Conservation (phyloP, 164 flowering plant species). For the Platanus orientalis region DNA sequence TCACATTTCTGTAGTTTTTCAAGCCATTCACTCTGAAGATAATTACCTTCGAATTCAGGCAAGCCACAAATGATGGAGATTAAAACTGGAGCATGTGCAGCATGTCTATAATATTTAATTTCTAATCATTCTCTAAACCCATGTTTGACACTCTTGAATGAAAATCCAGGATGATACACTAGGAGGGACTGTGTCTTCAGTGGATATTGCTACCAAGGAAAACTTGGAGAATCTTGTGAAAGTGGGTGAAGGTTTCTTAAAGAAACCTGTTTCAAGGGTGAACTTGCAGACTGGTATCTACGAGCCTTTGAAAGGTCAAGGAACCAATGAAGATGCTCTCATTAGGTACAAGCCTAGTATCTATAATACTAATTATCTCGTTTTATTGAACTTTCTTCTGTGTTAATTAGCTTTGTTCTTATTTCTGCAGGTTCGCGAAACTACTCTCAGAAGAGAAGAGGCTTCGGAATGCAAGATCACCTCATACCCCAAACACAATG, state of each 20-base stretch:
- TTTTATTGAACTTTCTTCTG: no score
- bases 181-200: neutral
- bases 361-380: no score
- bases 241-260: neutral
- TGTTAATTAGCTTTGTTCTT: neutral
- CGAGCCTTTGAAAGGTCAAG: neutral
- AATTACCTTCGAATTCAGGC: neutral
- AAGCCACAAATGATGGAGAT: neutral
- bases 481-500: no score
- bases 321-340: neutral
- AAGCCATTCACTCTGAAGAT: neutral
- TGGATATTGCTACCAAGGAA: slow-evolving; percentile 1
- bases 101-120: no score
- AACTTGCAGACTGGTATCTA: neutral
- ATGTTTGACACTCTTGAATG: no score
- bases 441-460: slow-evolving; percentile 20
- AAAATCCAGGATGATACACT: neutral
- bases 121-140: neutral
- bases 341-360: neutral
- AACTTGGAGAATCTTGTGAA: neutral
- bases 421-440: neutral
- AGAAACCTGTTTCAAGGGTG: slow-evolving; percentile 2
- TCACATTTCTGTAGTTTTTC: neutral
- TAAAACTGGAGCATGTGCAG: no score
- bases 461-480: slow-evolving; percentile 16